Conservation (phyloP, 176 grass and related monocot species). For the Alopecurus myosuroides region DNA sequence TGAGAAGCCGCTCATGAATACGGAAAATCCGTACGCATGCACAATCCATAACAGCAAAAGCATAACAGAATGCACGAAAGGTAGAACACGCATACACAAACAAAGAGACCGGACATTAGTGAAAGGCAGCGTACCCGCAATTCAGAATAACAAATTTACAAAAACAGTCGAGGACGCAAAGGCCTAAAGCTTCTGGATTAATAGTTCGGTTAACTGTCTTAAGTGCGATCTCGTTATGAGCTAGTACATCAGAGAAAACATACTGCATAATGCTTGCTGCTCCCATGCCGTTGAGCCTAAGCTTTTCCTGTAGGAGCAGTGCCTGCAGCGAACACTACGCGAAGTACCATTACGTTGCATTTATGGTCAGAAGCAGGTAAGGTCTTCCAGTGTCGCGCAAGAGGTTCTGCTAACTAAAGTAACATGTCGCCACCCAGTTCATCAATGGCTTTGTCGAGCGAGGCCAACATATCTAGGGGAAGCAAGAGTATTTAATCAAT, state of each 20-base stretch:
- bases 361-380: neutral
- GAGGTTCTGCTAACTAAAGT: slow-evolving; percentile 28
- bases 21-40: neutral
- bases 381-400: neutral
- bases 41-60: neutral
- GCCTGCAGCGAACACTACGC: neutral
- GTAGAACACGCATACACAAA: neutral
- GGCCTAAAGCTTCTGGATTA: neutral
- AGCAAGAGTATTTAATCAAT: slow-evolving; percentile 10
- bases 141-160: neutral
- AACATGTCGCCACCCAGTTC: slow-evolving; percentile 56
- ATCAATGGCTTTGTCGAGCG: slow-evolving; percentile 56
- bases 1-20: neutral
- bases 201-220: neutral
- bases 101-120: neutral
- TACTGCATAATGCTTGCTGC: neutral
- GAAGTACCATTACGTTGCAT: neutral
- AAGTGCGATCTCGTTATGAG: neutral
- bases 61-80: neutral
- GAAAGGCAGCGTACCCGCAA: neutral
- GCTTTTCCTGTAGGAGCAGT: neutral
- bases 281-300: neutral
- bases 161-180: neutral
- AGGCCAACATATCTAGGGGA: slow-evolving; percentile 56
- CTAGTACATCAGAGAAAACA: neutral